These are phyloP conservation scores for Trypanosoma mega DNA, from an alignment of 208 protist genomes.

Conservation along the genomic window DNA sequence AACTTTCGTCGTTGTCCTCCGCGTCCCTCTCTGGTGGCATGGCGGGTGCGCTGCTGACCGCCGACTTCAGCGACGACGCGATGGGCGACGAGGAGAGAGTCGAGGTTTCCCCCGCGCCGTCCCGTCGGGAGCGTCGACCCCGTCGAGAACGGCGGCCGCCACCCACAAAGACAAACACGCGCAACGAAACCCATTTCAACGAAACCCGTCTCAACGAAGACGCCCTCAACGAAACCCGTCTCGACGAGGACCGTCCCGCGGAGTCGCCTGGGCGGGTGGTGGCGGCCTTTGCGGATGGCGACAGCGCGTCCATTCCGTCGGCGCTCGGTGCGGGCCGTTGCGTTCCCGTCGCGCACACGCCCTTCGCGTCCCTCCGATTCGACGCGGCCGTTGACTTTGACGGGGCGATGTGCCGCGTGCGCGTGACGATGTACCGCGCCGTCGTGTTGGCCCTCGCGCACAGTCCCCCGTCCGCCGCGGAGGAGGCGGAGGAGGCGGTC, in stretches of 20 bases:
- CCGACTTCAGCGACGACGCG: constrained; percentile 39
- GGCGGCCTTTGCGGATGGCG: constrained; percentile 25
- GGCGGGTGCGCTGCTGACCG: constrained; percentile 32
- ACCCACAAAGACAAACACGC: too few relatives aligned
- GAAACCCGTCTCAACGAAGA: too few relatives aligned
- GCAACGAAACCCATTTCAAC: too few relatives aligned
- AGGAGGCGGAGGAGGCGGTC: not conserved
- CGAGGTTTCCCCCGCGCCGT: not conserved
- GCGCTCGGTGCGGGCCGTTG: constrained; percentile 34
- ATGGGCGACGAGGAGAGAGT: too few relatives aligned
- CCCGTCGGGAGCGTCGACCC: not conserved
- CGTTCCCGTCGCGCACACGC: constrained; percentile 37
- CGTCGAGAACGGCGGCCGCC: constrained; percentile 23
- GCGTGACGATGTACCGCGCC: constrained; percentile 65
- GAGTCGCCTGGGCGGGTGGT: constrained; percentile 28
- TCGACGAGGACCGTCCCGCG: constrained; percentile 13
- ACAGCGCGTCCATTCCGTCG: constrained; percentile 22
- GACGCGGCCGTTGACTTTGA: constrained; percentile 36
- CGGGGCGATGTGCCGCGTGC: constrained; percentile 40
- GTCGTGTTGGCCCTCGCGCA: constrained; percentile 50
- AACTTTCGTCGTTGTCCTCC: too few relatives aligned
- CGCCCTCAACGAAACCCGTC: too few relatives aligned
- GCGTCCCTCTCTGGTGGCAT: too few relatives aligned
- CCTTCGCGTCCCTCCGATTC: constrained; percentile 45
- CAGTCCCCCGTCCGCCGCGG: constrained; percentile 7